phyloP scores from a whole-genome alignment of 2,329 filamentous ascomycete species.

The Emmonsiellopsis sp. region DNA sequence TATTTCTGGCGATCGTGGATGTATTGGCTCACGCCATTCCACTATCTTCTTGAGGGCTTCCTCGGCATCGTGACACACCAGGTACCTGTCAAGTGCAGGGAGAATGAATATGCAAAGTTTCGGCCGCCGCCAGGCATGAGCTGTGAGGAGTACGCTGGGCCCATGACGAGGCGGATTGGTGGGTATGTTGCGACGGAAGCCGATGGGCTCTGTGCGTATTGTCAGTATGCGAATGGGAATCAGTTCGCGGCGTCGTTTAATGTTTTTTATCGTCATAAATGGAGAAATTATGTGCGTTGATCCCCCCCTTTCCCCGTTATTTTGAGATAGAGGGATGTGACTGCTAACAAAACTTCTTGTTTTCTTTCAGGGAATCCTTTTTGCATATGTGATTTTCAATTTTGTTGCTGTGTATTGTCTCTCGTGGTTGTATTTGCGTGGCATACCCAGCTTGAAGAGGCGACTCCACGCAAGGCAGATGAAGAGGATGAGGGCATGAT shows the following conservation, averaged over 20 bases:
- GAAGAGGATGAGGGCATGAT: constrained; percentile 6
- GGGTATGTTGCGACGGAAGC: constrained; percentile 52
- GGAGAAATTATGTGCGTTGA: constrained; percentile 49
- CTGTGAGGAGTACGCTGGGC: constrained; percentile 50
- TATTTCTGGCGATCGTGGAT: constrained; percentile 58
- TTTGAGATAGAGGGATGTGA: neutral
- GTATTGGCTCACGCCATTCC: constrained; percentile 60
- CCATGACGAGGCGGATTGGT: constrained; percentile 44
- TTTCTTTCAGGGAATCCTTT: constrained; percentile 45
- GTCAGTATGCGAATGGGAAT: constrained; percentile 52
- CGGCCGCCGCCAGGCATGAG: constrained; percentile 47
- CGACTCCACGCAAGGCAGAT: constrained; percentile 24
- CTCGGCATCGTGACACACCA: constrained; percentile 47
- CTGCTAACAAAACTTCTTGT: neutral
- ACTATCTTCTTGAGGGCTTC: constrained; percentile 56
- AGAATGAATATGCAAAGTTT: constrained; percentile 52
- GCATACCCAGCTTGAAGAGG: constrained; percentile 20
- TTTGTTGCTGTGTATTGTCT: constrained; percentile 45
- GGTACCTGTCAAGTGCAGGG: constrained; percentile 46
- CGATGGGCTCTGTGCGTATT: constrained; percentile 54
- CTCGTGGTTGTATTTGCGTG: constrained; percentile 46
- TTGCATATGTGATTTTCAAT: constrained; percentile 56
- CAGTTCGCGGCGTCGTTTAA: constrained; percentile 52
- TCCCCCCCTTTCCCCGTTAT: constrained; percentile 9
- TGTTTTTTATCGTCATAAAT: constrained; percentile 51